These are phyloP conservation scores for Fraxinus baroniana DNA, from an alignment of 305 asterid species.

Conservation along the genomic window DNA sequence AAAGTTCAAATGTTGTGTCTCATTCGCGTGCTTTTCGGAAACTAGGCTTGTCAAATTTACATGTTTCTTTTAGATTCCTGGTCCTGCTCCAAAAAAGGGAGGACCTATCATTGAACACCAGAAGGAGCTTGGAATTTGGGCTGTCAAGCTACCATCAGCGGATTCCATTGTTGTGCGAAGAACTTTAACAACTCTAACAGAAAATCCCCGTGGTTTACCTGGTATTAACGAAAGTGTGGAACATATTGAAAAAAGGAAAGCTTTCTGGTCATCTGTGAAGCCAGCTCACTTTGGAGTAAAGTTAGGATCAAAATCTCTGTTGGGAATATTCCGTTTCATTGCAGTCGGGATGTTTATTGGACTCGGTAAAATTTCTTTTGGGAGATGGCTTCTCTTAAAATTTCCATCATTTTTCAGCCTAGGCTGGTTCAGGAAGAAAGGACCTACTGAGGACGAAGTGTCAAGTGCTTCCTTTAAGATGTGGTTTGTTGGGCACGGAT, in stretches of 20 bases:
- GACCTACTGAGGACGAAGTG: slow-evolving; percentile 88
- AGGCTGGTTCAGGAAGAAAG: slow-evolving; percentile 67
- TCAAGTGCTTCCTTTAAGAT: slow-evolving; percentile 72
- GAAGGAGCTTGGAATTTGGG: slow-evolving; percentile 71
- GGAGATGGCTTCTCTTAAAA: slow-evolving; percentile 69
- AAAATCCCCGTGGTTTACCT: slow-evolving; percentile 65
- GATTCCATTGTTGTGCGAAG: slow-evolving; percentile 75
- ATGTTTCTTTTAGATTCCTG: slow-evolving; percentile 61
- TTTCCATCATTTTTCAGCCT: slow-evolving; percentile 75
- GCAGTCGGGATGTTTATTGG: slow-evolving; percentile 56
- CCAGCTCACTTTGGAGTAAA: slow-evolving; percentile 88
- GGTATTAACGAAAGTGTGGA: slow-evolving; percentile 62
- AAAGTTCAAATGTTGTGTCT: not conserved
- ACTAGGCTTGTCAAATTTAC: not conserved
- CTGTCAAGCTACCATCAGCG: slow-evolving; percentile 76
- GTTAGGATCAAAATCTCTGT: slow-evolving; percentile 50
- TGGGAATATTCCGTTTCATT: slow-evolving; percentile 55
- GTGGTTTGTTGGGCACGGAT: slow-evolving; percentile 95
- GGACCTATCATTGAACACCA: slow-evolving; percentile 63
- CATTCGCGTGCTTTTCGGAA: not conserved
- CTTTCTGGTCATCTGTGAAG: slow-evolving; percentile 72
- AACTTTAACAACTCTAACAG: slow-evolving; percentile 56
- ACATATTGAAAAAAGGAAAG: slow-evolving; percentile 45
- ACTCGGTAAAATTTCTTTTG: slow-evolving; percentile 42
- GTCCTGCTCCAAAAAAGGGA: slow-evolving; percentile 63